Percentiles rank a stretch among this genome's conserved stretches.
Evolutionary conservation across 495 filamentous ascomycete species (phyloP).

Genomic region (Tuber calosporum): DNA sequence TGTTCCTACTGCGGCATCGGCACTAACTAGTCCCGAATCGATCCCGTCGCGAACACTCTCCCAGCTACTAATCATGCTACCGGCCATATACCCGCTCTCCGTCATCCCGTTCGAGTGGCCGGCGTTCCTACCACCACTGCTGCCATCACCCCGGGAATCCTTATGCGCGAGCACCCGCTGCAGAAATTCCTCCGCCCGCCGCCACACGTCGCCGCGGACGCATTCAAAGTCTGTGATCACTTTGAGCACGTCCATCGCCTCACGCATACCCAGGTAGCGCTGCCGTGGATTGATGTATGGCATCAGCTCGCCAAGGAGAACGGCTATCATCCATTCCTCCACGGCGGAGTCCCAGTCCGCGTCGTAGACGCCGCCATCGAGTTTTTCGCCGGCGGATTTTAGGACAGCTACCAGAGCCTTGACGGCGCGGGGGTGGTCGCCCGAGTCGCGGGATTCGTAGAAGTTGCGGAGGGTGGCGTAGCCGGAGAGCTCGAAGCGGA

Average conservation of each 20-base stretch:
- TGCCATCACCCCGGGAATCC: neutral
- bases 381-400: constrained; percentile 33
- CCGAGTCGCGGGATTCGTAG: constrained; percentile 27
- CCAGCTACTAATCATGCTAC: constrained; percentile 16
- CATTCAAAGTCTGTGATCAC: constrained; percentile 38
- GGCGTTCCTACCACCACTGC: neutral
- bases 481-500: constrained; percentile 40
- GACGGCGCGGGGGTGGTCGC: constrained; percentile 14
- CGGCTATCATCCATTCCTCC: constrained; percentile 32
- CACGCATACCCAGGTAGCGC: constrained; percentile 14
- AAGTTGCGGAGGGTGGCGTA: constrained; percentile 38
- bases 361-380: constrained; percentile 38
- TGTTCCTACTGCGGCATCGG: neutral
- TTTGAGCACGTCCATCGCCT: constrained; percentile 37
- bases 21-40: constrained; percentile 17
- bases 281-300: constrained; percentile 13
- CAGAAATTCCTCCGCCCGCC: constrained; percentile 28
- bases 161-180: constrained; percentile 12
- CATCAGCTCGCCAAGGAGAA: constrained; percentile 31
- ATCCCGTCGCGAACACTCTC: constrained; percentile 21
- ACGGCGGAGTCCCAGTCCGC: constrained; percentile 36
- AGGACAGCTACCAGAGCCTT: constrained; percentile 38
- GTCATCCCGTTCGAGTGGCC: neutral
- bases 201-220: constrained; percentile 18
- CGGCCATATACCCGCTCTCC: neutral